Base-by-base conservation (phyloP, 2,329 filamentous ascomycete species). In the Scedosporium minutisporum region DNA sequence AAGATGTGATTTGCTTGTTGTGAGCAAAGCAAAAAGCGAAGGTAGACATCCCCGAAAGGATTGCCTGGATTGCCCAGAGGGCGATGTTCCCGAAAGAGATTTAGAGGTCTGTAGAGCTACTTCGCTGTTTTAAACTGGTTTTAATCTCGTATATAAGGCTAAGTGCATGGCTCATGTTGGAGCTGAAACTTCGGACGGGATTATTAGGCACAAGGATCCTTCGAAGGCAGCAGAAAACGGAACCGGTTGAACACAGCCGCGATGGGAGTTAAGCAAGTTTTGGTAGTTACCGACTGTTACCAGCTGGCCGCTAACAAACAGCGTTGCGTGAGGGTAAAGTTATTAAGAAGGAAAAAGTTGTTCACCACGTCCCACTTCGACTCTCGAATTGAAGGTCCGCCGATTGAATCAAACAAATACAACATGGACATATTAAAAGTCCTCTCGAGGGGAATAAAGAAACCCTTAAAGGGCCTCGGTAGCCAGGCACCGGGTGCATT, bases 371-470 rank as follows among this genome's bases (percentile, higher is more conserved):
- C n/a, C n/a, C 10, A 23, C 23, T 4, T 21, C 10, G 23, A 14
- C 25, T 25, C 21, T 21, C 48, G n/a, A 53, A 53, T 18, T 12
- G n/a, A 23, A 12, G 1, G 4, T 29, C 21, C 21, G 33, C 23
- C 6, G 9, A 9, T 29, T 16, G 12, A 23, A 25, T 25, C 38
- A n/a, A 27, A 41, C 6, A 62, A 6, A 10, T 38, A 12, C 57
- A 67, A 58, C 63, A 90, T 90, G 87, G 88, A 92, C 74, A 86
- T 91, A 62, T 78, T 91, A 70, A 90, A 87, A 69, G 77, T 92
- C 38, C 77, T 92, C 64, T 90, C 88, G 42, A 82, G 88, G 60
- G 87, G 87, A 63, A 86, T 85, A 3, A 90, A 89, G 65, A 79
- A 79, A 68, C 76, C 79, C 14, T 70, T 77, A 4, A 79, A 76